Evolutionary conservation across 1,139 yeast species (phyloP).

Genomic region (Geotrichum macrosporum): DNA sequence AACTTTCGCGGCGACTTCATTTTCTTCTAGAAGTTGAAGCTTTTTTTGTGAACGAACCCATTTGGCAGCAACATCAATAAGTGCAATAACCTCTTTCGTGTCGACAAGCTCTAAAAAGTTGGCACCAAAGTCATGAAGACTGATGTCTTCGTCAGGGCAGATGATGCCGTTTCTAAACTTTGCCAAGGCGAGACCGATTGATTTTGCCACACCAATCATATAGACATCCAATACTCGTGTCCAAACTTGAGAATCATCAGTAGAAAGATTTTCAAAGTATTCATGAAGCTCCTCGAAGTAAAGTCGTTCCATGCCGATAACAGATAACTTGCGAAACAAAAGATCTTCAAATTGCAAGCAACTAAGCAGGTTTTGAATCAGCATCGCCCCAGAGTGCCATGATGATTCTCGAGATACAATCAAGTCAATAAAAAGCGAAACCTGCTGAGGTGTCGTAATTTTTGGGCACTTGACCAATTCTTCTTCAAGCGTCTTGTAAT

Average conservation of each 20-base stretch:
- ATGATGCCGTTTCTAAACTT: constrained; percentile 6
- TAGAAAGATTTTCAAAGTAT: constrained; percentile 4
- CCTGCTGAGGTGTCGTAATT: constrained; percentile 28
- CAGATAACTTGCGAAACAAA: constrained; percentile 24
- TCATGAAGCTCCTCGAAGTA: constrained; percentile 9
- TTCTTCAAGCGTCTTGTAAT: constrained; percentile 30
- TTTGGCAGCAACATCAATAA: constrained; percentile 27
- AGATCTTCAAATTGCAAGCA: constrained; percentile 38
- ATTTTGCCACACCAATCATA: constrained; percentile 31
- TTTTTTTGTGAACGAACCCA: constrained; percentile 18
- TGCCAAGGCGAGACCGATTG: constrained; percentile 18
- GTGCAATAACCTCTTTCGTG: constrained; percentile 25
- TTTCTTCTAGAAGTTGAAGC: not conserved
- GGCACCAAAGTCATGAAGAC: constrained; percentile 17
- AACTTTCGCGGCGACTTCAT: constrained; percentile 14
- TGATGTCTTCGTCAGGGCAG: constrained; percentile 16
- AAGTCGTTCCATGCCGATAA: not conserved
- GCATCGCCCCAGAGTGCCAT: constrained; percentile 40
- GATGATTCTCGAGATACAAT: constrained; percentile 36
- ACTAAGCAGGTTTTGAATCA: constrained; percentile 38
- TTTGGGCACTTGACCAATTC: constrained; percentile 30
- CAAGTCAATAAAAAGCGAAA: constrained; percentile 33
- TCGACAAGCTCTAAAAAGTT: constrained; percentile 28
- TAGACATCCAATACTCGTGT: constrained; percentile 28
- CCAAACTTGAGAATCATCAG: constrained; percentile 25